A percentile compares a stretch with the other conserved stretches of the same genome.
Evolutionary conservation across 2,329 filamentous ascomycete genomes (phyloP).

Genomic region (Epichloe gansuensis): DNA sequence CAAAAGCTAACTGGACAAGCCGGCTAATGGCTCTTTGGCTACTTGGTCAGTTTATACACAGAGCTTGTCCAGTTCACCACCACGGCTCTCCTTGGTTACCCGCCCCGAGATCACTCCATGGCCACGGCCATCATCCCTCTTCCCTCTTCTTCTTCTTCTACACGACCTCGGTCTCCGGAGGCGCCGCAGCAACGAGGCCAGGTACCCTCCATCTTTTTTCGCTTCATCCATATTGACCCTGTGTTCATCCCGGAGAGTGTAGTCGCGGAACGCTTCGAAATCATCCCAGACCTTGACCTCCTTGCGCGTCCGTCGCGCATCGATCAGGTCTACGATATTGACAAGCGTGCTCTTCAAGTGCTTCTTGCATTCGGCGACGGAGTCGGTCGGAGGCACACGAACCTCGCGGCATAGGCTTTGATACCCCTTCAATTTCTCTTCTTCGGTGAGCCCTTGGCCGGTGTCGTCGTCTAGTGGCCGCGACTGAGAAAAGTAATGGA

Average conservation of each 20-base stretch:
- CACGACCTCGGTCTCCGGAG: background rate
- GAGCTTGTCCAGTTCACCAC: too few relatives aligned
- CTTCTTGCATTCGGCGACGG: constrained; percentile 12
- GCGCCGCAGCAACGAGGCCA: constrained; percentile 13
- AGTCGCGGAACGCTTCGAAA: constrained; percentile 14
- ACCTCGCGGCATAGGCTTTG: constrained; percentile 17
- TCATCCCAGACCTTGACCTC: constrained; percentile 15
- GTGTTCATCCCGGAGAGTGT: constrained; percentile 13
- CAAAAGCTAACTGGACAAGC: too few relatives aligned
- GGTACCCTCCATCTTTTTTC: constrained; percentile 12
- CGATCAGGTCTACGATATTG: constrained; percentile 21
- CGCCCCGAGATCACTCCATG: too few relatives aligned
- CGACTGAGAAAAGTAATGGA: constrained; percentile 17
- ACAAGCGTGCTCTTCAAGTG: constrained; percentile 15
- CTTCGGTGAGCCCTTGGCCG: constrained; percentile 5
- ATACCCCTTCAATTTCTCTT: constrained; percentile 13
- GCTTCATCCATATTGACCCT: constrained; percentile 11
- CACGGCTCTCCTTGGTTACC: too few relatives aligned
- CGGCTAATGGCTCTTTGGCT: too few relatives aligned
- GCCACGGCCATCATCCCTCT: too few relatives aligned
- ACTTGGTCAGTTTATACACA: too few relatives aligned
- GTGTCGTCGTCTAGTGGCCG: constrained; percentile 3
- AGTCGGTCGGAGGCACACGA: constrained; percentile 10
- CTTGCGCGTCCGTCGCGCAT: constrained; percentile 14
- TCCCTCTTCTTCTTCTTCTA: too few relatives aligned